Evolutionary conservation across 2,329 filamentous ascomycete species (phyloP).

Genomic region (Cryoendolithus antarcticus): DNA sequence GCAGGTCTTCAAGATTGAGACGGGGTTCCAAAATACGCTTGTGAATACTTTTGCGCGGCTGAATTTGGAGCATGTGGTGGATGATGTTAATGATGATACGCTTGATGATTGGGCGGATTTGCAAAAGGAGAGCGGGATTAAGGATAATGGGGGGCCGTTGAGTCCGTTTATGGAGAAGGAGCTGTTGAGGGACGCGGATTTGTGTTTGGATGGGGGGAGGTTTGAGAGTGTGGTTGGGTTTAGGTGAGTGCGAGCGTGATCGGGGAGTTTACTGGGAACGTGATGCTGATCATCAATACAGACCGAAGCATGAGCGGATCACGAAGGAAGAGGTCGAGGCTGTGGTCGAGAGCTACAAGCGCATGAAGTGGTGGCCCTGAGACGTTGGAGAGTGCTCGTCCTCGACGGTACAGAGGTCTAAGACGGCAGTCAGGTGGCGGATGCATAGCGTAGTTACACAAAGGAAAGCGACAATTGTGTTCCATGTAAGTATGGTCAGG

Average conservation of each 20-base stretch:
- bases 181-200: slow-evolving; percentile 76
- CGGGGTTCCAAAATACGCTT: slow-evolving; percentile 76
- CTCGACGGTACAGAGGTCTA: no score
- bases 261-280: background rate
- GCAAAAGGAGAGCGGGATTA: slow-evolving; percentile 66
- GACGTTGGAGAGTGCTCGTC: no score
- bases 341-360: slow-evolving; percentile 82
- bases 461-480: no score
- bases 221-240: slow-evolving; percentile 73
- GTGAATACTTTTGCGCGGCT: slow-evolving; percentile 80
- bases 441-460: no score
- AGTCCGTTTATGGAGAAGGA: slow-evolving; percentile 96
- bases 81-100: slow-evolving; percentile 91
- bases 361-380: slow-evolving; percentile 87
- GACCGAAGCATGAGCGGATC: slow-evolving; percentile 52
- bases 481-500: no score
- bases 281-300: slow-evolving; percentile 9
- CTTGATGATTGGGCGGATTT: slow-evolving; percentile 89
- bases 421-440: no score
- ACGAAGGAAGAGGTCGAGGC: slow-evolving; percentile 66
- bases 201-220: slow-evolving; percentile 73
- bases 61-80: slow-evolving; percentile 86
- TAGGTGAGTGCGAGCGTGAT: slow-evolving; percentile 41
- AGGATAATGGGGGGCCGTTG: slow-evolving; percentile 59
- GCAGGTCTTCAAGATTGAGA: slow-evolving; percentile 74